Evolutionary conservation across 345 rosid species (phyloP).

Genomic region (Durio zibethinus): DNA sequence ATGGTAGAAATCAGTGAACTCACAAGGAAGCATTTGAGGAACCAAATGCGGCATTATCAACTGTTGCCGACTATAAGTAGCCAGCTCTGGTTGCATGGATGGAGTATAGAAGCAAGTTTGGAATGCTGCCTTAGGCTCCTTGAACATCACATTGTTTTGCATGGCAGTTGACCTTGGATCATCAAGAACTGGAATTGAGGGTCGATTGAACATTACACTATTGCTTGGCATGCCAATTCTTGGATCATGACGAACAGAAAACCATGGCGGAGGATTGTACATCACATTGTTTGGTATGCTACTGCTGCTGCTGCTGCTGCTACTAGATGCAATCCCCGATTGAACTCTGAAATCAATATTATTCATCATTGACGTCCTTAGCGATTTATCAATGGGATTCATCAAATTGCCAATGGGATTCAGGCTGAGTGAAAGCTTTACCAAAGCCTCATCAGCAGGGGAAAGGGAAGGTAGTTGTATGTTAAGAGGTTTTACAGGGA

Average conservation of each 20-base stretch:
- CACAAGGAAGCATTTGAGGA: not conserved
- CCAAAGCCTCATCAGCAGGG: not conserved
- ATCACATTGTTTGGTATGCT: not conserved
- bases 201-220: not conserved
- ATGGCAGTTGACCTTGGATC: not conserved
- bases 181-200: not conserved
- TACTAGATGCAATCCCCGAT: slow-evolving; percentile 2
- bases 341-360: not conserved
- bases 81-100: not conserved
- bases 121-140: not conserved
- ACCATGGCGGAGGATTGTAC: not conserved
- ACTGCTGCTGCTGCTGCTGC: not conserved
- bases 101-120: not conserved
- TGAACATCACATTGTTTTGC: slow-evolving; percentile 2
- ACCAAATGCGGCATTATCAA: not conserved
- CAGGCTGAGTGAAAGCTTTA: slow-evolving; percentile 2
- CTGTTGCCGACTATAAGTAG: not conserved
- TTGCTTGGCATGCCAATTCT: not conserved
- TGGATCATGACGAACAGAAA: not conserved
- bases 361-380: not conserved
- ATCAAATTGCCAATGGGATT: not conserved
- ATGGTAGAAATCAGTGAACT: not conserved
- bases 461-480: not conserved
- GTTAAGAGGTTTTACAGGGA: not conserved
- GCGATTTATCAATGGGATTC: not conserved